A percentile compares a stretch with the other conserved stretches of the same genome.
These are phyloP conservation scores for Hymenochaete sp. DNA, from an alignment of 1,284 basidiomycete species.

Conservation along the genomic window DNA sequence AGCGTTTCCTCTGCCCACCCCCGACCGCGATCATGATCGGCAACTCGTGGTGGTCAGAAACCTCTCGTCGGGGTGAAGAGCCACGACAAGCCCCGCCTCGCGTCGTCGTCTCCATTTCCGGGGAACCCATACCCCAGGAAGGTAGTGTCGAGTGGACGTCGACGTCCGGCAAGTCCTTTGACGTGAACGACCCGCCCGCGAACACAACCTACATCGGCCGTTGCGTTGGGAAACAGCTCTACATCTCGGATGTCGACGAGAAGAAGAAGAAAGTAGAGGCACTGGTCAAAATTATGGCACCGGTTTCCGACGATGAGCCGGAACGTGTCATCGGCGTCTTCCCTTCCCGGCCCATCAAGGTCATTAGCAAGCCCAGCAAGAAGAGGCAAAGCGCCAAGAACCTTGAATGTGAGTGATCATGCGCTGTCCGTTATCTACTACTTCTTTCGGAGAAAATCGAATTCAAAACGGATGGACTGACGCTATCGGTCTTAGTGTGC, in stretches of 20 bases:
- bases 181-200: constrained; percentile 69
- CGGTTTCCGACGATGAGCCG: constrained; percentile 67
- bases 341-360: constrained; percentile 88
- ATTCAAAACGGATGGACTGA: no score
- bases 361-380: constrained; percentile 95
- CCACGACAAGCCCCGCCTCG: constrained; percentile 70
- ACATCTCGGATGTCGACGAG: constrained; percentile 84
- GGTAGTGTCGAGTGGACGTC: constrained; percentile 80
- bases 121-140: constrained; percentile 77
- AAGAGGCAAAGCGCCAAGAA: constrained; percentile 92
- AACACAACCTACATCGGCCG: constrained; percentile 79
- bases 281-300: constrained; percentile 80
- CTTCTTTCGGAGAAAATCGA: no score
- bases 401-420: constrained; percentile 66
- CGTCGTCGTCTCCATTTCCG: constrained; percentile 86
- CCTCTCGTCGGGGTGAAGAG: constrained; percentile 62
- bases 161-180: constrained; percentile 73
- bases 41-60: constrained; percentile 88
- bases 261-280: constrained; percentile 91
- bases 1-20: constrained; percentile 93
- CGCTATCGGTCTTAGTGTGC: constrained; percentile 73
- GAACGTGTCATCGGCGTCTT: constrained; percentile 80
- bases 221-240: constrained; percentile 84
- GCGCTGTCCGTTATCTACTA: constrained; percentile 18
- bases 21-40: constrained; percentile 93